phyloP scores from a whole-genome alignment of 805 yeast genomes.

The Nakazawaea ernobii region DNA sequence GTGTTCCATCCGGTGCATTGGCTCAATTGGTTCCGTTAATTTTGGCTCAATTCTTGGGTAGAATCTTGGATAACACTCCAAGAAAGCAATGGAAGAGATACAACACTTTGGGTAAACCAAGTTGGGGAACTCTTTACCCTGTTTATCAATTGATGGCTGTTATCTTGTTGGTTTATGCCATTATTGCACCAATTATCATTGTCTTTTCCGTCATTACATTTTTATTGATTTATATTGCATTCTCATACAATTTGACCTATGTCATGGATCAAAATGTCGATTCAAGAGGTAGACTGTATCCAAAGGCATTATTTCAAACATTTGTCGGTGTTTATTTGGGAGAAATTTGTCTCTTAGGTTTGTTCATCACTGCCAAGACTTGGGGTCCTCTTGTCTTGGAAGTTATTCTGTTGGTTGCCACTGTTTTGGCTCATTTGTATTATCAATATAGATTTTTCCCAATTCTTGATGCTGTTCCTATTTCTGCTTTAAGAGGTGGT shows the following conservation, averaged over 20 bases:
- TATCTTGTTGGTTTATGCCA: slow-evolving; percentile 67
- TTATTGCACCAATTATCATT: slow-evolving; percentile 70
- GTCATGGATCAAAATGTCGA: slow-evolving; percentile 58
- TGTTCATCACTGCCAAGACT: slow-evolving; percentile 70
- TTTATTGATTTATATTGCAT: slow-evolving; percentile 53
- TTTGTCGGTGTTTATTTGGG: slow-evolving; percentile 69
- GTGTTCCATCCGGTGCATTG: slow-evolving; percentile 69
- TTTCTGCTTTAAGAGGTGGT: slow-evolving; percentile 50
- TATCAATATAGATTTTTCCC: slow-evolving; percentile 56
- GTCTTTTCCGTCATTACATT: slow-evolving; percentile 61
- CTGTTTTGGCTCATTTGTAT: slow-evolving; percentile 55
- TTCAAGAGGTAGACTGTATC: slow-evolving; percentile 68
- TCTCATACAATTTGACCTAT: slow-evolving; percentile 55
- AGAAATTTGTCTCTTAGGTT: slow-evolving; percentile 61
- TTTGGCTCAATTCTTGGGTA: slow-evolving; percentile 65
- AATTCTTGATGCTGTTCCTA: slow-evolving; percentile 62
- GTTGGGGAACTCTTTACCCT: slow-evolving; percentile 84
- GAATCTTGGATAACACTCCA: slow-evolving; percentile 78
- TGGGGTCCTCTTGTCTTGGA: slow-evolving; percentile 78
- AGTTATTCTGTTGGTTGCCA: slow-evolving; percentile 49
- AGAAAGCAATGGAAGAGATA: slow-evolving; percentile 85
- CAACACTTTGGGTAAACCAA: slow-evolving; percentile 56
- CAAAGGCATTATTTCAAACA: slow-evolving; percentile 64
- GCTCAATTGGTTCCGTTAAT: slow-evolving; percentile 72
- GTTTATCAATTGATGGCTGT: slow-evolving; percentile 67